A percentile compares a stretch with the other conserved stretches of the same genome.
Evolutionary conservation across 306 rosid species (phyloP).

Genomic region (Fragaria iinumae): DNA sequence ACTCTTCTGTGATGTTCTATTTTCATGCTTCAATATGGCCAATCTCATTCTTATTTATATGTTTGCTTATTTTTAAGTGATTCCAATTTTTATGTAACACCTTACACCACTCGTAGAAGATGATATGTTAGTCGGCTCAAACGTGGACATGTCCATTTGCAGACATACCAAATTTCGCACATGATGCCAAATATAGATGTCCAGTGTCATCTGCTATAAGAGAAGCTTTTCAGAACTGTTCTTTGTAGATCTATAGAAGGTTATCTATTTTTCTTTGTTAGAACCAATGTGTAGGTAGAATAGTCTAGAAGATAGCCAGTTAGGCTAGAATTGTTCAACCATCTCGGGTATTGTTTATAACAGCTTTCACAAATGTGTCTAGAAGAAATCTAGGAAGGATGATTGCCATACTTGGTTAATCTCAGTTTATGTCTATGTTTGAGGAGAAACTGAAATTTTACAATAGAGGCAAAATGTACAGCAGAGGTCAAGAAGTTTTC

Average conservation of each 20-base stretch:
- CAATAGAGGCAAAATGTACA: background rate
- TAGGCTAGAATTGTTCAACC: background rate
- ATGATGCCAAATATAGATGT: too few species aligned
- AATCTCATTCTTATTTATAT: background rate
- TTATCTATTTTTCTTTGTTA: background rate
- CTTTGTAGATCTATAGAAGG: background rate
- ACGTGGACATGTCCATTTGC: background rate
- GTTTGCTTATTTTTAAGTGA: background rate
- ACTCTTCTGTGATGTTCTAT: background rate
- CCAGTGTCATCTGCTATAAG: background rate
- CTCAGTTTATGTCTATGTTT: background rate
- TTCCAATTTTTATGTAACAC: background rate
- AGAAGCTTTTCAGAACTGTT: background rate
- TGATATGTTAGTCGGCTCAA: background rate
- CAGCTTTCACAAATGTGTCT: background rate
- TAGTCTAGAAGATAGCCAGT: background rate
- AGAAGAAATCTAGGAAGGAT: background rate
- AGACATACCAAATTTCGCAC: background rate
- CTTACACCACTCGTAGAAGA: background rate
- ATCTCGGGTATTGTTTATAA: background rate
- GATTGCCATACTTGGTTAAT: background rate
- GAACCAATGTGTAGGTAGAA: too few species aligned
- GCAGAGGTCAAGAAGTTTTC: background rate
- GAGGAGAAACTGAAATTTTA: background rate
- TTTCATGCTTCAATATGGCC: background rate